Evolutionary conservation across 1,139 yeast species (phyloP), one percentile per base, ranked within the genome.

Genomic region (Yamadazyma mexicana): DNA sequence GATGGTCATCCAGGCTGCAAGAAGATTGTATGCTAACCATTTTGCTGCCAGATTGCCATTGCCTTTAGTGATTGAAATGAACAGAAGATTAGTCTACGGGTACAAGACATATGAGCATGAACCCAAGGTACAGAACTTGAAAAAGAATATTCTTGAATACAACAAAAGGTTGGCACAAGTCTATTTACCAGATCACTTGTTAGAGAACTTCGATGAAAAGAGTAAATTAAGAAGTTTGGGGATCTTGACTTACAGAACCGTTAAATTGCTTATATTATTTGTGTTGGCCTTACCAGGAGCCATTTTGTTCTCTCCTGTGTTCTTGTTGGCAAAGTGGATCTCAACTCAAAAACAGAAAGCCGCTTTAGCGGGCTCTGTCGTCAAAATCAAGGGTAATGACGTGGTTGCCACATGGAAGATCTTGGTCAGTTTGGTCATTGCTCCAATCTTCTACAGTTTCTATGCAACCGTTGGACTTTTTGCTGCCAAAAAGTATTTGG

Each of bases 401-500:
- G 97, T 92, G 20, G 75, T 89, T 43, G 96, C 97, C 1, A 89
- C 97, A 1, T 89, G 98, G 98, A 92, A 92, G 61, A 82, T 92
- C 33, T 71, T 92, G 49, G 91, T 92, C 33, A 82, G 92, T 27
- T 76, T 92, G 79, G 95, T 92, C 6, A 69, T 87, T 43, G 94
- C 97, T 0, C 98, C 98, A 1, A 61, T 88, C 28, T 69, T 92
- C 27, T 92, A 91, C 64, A 78, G 82, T 34, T 71, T 85, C 44
- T 92, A 92, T 61, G 89, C 97, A 0, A 56, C 81, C 5, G 49
- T 87, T 31, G 85, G 87, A 18, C 77, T 87, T 11, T 70, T 66
- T 56, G 59, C 78, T 46, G 65, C 73, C 40, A 66, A 54, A 26
- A 42, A 39, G 17, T 35, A 42, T 11, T 27, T 54, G 17, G 50